Evolutionary conservation across 768 basidiomycete genomes (phyloP), one percentile per base, ranked within the genome.

Genomic region (Rhodosporidiobolus sp.): DNA sequence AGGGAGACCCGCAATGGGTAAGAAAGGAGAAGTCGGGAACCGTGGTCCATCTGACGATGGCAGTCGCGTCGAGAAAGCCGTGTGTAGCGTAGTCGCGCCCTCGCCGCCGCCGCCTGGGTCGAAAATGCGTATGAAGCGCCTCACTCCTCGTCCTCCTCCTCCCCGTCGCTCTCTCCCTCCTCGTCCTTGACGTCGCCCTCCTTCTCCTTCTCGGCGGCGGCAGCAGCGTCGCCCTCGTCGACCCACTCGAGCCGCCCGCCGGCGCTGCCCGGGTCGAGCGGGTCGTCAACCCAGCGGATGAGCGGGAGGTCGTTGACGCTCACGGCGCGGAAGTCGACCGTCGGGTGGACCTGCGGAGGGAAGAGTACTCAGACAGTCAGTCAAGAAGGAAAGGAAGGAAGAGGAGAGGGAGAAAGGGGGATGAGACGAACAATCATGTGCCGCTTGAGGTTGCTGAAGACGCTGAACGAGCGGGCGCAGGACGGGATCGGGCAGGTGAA

Each of bases 211-310:
- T 11, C 32, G 30, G 10, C 48, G 3, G 6, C 48, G 10, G 19
- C 48, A 20, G 24, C 60, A 20, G 11, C 60, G 22, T 3, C 45
- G 7, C 50, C 58, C 69, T 66, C 35, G 22, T 74, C 73, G 59
- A 77, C 57, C 73, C 70, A 74, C 34, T 74, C 76, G n/a, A 71
- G 55, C 19, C 74, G 35, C 6, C 70, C 76, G 22, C 65, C 63
- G 9, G 65, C 67, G 34, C 53, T 34, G 10, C 61, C 48, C 55
- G 63, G 58, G 35, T 65, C 72, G 14, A 52, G n/a, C 35, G 62
- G 61, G 56, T 66, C 64, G 34, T 52, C 49, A 48, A 70, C 70
- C 60, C 70, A 74, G 35, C 30, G 66, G 45, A 77, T 65, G 26
- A 43, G 35, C 1, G 73, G 48, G 11, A 77, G 57, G 45, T 77